Percentiles rank a stretch among this genome's conserved stretches.
These are phyloP conservation scores for Pittosporum tobira DNA, from an alignment of 129 eudicot genomes.

Conservation along the genomic window DNA sequence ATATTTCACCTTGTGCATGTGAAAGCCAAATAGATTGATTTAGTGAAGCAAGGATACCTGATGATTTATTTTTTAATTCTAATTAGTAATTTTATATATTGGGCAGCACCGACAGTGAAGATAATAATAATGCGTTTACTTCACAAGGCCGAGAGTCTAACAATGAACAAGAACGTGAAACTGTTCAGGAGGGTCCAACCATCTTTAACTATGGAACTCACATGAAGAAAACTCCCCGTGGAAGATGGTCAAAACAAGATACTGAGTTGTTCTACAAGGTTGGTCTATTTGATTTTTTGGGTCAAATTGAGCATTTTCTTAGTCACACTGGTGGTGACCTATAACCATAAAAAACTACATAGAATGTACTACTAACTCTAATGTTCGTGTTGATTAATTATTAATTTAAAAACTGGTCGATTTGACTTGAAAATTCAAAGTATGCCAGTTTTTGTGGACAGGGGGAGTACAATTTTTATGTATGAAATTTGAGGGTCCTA, in stretches of 20 bases:
- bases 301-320: too few relatives aligned
- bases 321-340: too few relatives aligned
- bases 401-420: too few relatives aligned
- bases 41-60: background rate
- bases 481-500: background rate
- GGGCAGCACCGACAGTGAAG: conserved; percentile 39
- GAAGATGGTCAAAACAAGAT: conserved; percentile 84
- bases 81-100: conserved; percentile 1
- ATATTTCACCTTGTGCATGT: too few relatives aligned
- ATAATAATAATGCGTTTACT: conserved; percentile 28
- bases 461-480: too few relatives aligned
- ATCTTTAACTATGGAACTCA: conserved; percentile 56
- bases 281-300: too few relatives aligned
- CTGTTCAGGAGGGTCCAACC: conserved; percentile 20
- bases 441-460: too few relatives aligned
- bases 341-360: too few relatives aligned
- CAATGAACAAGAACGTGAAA: conserved; percentile 23
- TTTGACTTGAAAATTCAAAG: too few relatives aligned
- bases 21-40: background rate
- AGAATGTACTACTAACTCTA: too few relatives aligned
- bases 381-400: too few relatives aligned
- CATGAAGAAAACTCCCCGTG: conserved; percentile 49
- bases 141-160: conserved; percentile 27
- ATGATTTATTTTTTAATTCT: too few relatives aligned
- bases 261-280: conserved; percentile 88